phyloP scores from a whole-genome alignment of 225 moss, liverwort and hornwort species.

The Ulota crispa region DNA sequence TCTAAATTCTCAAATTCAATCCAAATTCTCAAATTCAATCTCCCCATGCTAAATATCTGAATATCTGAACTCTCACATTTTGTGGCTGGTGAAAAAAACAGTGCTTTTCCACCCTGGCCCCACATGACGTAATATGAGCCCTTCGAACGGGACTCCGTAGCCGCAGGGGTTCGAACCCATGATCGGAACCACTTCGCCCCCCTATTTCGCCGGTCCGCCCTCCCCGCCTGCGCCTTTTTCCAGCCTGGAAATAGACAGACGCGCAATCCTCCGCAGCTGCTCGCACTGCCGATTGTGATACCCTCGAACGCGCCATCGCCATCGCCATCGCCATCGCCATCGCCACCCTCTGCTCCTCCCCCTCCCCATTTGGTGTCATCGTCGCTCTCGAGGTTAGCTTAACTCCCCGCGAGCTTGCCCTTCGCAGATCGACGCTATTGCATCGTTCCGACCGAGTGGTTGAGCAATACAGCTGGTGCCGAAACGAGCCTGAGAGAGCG shows the following conservation, averaged over 20 bases:
- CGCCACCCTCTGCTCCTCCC: too few relatives aligned
- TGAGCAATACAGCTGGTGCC: not conserved
- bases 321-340: too few relatives aligned
- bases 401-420: not conserved
- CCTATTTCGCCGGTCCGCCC: not conserved
- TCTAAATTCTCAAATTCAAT: too few relatives aligned
- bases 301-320: slow-evolving; percentile 11
- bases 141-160: not conserved
- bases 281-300: slow-evolving; percentile 21
- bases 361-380: not conserved
- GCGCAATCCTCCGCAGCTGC: slow-evolving; percentile 3
- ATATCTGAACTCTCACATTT: too few relatives aligned
- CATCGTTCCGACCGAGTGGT: not conserved
- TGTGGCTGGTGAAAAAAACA: too few relatives aligned
- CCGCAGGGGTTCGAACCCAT: slow-evolving; percentile 14
- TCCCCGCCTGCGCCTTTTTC: not conserved
- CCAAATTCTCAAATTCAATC: too few relatives aligned
- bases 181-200: not conserved
- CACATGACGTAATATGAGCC: too few relatives aligned
- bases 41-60: too few relatives aligned
- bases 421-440: not conserved
- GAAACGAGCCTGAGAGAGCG: not conserved
- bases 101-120: too few relatives aligned
- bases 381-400: not conserved
- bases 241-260: slow-evolving; percentile 26